Evolutionary conservation across 768 basidiomycete species (phyloP).

Genomic region (Agaricus subrufescens): DNA sequence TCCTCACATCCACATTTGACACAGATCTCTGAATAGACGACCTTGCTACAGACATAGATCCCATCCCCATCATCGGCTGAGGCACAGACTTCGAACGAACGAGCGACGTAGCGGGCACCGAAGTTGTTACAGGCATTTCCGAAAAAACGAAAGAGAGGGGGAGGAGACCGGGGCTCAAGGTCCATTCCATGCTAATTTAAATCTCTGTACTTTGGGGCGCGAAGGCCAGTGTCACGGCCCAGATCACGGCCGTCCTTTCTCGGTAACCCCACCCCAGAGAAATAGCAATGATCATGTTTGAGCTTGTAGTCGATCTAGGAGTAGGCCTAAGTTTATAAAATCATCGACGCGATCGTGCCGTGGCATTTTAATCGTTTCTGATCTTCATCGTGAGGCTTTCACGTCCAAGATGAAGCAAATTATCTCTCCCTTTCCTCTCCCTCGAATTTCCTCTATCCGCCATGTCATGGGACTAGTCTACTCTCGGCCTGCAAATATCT

Average conservation of each 20-base stretch:
- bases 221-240: neutral
- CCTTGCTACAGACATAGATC: neutral
- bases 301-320: too few relatives aligned
- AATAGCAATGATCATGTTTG: neutral
- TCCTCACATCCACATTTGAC: constrained; percentile 18
- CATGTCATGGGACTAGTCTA: too few relatives aligned
- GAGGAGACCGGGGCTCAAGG: too few relatives aligned
- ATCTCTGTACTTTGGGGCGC: constrained; percentile 8
- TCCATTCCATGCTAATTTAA: neutral
- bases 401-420: too few relatives aligned
- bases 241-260: constrained; percentile 4
- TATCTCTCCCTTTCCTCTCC: too few relatives aligned
- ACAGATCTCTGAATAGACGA: constrained; percentile 14
- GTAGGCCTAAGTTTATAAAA: too few relatives aligned
- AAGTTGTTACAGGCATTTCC: neutral
- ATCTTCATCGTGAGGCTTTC: too few relatives aligned
- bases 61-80: constrained; percentile 16
- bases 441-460: too few relatives aligned
- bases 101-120: constrained; percentile 13
- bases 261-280: constrained; percentile 6
- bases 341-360: too few relatives aligned
- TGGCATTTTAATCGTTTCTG: too few relatives aligned
- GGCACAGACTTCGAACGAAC: constrained; percentile 28
- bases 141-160: too few relatives aligned
- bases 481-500: too few relatives aligned